Evolutionary conservation across 2,329 filamentous ascomycete genomes (phyloP), one percentile per base, ranked within the genome.

Genomic region (Fragosphaeria purpurea): DNA sequence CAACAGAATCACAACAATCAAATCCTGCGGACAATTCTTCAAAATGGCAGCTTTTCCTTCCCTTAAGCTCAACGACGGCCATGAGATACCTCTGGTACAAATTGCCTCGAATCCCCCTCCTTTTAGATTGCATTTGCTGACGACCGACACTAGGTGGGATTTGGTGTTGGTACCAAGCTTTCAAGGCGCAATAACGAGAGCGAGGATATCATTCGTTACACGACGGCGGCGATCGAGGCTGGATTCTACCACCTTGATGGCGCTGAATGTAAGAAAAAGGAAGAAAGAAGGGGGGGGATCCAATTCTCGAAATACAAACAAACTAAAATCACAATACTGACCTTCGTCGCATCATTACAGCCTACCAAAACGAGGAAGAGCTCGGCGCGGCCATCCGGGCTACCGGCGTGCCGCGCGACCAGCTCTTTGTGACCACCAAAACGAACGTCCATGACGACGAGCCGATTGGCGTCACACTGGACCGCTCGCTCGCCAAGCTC

Each of bases 231-330:
- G 31, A 83, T 88, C 58, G 74, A 77, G 47, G 65, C 79, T 12
- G 85, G 83, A 11, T 88, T 82, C 63, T 72, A 74, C 53, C 85
- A 89, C 60, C 72, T 89, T 3, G 86, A 90, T 62, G 79, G 85
- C 43, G 86, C 86, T n/a, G 82, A 89, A 70, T 67, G 82, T 82
- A 63, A 52, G 65, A 22, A 22, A 22, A 22, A 22, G 3, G 22
- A 22, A 22, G 22, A 37, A 37, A 7, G 11, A 7, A 37, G 7
- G 35, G 22, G 22, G 22, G 2, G 22, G 2, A 22, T 2, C 22
- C 22, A 3, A 22, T 22, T n/a, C 39, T 31, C 11, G 33, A 5
- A 4, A 22, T 12, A 30, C 34, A 12, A 9, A 38, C 32, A 31
- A 32, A 12, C 2, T 4, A 10, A 5, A 7, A 5, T 11, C 4